phyloP scores from a whole-genome alignment of 2,329 filamentous ascomycete genomes.

The Arthroderma sp. region DNA sequence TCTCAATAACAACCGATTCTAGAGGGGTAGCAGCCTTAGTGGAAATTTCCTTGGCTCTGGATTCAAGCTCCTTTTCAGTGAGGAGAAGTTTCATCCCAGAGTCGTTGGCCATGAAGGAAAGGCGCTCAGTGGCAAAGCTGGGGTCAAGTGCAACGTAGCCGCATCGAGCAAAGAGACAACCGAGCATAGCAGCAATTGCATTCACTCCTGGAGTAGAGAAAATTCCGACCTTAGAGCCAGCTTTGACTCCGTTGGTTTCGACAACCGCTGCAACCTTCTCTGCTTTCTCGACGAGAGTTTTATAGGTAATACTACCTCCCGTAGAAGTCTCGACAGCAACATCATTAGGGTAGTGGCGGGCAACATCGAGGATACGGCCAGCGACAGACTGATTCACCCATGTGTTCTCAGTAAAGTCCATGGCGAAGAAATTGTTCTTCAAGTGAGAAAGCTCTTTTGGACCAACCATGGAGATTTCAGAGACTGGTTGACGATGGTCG shows the following conservation, averaged over 20 bases:
- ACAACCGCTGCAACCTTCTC: slow-evolving; percentile 11
- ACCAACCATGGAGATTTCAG: slow-evolving; percentile 18
- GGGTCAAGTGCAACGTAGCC: slow-evolving; percentile 16
- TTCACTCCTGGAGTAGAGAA: slow-evolving; percentile 16
- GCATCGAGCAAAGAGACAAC: slow-evolving; percentile 9
- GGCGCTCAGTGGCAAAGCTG: slow-evolving; percentile 17
- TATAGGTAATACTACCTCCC: slow-evolving; percentile 16
- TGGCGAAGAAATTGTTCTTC: slow-evolving; percentile 15
- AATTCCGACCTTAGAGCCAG: slow-evolving; percentile 15
- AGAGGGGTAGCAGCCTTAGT: not conserved
- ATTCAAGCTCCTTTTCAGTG: slow-evolving; percentile 8
- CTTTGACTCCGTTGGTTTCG: slow-evolving; percentile 7
- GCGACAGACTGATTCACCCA: slow-evolving; percentile 15
- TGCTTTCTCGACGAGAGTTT: slow-evolving; percentile 13
- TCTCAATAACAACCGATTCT: not conserved
- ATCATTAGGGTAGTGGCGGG: slow-evolving; percentile 12
- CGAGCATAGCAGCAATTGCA: slow-evolving; percentile 16
- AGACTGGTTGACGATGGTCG: slow-evolving; percentile 19
- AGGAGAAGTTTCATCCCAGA: slow-evolving; percentile 13
- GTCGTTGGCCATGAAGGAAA: slow-evolving; percentile 16
- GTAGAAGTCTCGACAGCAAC: slow-evolving; percentile 16
- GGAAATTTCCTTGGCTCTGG: slow-evolving; percentile 10
- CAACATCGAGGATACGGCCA: slow-evolving; percentile 12
- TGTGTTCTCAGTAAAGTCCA: slow-evolving; percentile 10
- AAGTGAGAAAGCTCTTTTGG: slow-evolving; percentile 17